Evolutionary conservation across 305 asterid genomes (phyloP).

Genomic region (Fraxinus albicans): DNA sequence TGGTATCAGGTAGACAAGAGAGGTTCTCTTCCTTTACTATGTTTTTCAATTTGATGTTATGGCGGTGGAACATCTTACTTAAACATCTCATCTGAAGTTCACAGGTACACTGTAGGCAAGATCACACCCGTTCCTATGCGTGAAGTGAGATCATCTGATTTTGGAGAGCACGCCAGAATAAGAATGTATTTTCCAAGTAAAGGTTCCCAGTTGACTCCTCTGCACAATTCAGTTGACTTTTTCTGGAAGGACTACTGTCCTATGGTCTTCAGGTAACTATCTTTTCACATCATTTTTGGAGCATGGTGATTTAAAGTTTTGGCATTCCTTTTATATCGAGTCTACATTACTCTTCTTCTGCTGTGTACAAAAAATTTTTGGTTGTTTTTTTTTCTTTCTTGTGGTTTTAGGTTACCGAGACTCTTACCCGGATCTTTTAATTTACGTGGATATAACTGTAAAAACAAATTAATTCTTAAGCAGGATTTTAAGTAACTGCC

Average conservation of each 20-base stretch:
- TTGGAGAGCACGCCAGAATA: conserved; percentile 85
- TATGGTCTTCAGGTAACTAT: conserved; percentile 92
- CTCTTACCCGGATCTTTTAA: not conserved
- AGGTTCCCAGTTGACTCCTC: conserved; percentile 88
- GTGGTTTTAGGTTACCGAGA: conserved; percentile 6
- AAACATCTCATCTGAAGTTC: conserved; percentile 48
- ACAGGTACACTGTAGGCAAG: conserved; percentile 96
- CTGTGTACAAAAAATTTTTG: not conserved
- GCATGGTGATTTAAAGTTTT: not conserved
- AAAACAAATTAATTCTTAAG: not conserved
- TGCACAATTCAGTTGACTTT: conserved; percentile 79
- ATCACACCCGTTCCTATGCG: conserved; percentile 94
- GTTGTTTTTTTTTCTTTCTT: not conserved
- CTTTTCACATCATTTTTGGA: conserved; percentile 15
- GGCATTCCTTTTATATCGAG: not conserved
- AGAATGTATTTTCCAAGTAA: conserved; percentile 87
- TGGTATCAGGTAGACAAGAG: conserved; percentile 76
- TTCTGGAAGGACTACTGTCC: conserved; percentile 98
- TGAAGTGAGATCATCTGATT: conserved; percentile 87
- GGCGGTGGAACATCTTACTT: conserved; percentile 30
- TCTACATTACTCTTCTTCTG: not conserved
- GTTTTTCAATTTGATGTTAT: conserved; percentile 5
- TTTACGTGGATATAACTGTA: not conserved
- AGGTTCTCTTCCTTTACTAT: conserved; percentile 15
- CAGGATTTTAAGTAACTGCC: not conserved